Evolutionary conservation across 768 basidiomycete species (phyloP).

Genomic region (Clathrus columnatus): DNA sequence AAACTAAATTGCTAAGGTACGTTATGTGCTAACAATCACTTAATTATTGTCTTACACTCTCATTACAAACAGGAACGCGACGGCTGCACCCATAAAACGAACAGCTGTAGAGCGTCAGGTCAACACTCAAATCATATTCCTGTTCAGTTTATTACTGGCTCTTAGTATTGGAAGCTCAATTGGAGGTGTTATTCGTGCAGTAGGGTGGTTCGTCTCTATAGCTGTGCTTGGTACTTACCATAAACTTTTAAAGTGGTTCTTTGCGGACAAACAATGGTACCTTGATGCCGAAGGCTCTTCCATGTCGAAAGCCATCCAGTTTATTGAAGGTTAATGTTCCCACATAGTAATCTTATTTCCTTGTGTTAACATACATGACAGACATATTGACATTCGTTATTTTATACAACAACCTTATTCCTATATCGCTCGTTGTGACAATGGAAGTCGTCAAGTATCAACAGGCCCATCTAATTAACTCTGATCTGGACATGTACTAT

Average conservation of each 20-base stretch:
- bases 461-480: constrained; percentile 96
- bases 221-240: neutral
- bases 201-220: constrained; percentile 23
- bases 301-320: constrained; percentile 59
- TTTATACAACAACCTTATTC: constrained; percentile 97
- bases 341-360: neutral
- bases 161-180: constrained; percentile 88
- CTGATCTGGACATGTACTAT: constrained; percentile 98
- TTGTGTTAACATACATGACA: constrained; percentile 24
- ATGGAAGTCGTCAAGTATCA: constrained; percentile 99
- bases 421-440: constrained; percentile 97
- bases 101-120: constrained; percentile 95
- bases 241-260: constrained; percentile 60
- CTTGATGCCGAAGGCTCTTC: constrained; percentile 50
- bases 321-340: constrained; percentile 63
- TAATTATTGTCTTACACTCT: constrained; percentile 10
- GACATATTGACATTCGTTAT: constrained; percentile 98
- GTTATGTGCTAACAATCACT: constrained; percentile 68
- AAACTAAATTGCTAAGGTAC: constrained; percentile 97
- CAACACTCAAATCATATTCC: constrained; percentile 91
- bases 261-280: constrained; percentile 85
- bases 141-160: constrained; percentile 80
- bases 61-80: constrained; percentile 29
- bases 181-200: constrained; percentile 81
- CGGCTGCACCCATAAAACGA: constrained; percentile 88